A percentile compares a stretch with the other conserved stretches of the same genome.
Evolutionary conservation across 495 filamentous ascomycete genomes (phyloP).

Genomic region (Bryoglossum gracile): DNA sequence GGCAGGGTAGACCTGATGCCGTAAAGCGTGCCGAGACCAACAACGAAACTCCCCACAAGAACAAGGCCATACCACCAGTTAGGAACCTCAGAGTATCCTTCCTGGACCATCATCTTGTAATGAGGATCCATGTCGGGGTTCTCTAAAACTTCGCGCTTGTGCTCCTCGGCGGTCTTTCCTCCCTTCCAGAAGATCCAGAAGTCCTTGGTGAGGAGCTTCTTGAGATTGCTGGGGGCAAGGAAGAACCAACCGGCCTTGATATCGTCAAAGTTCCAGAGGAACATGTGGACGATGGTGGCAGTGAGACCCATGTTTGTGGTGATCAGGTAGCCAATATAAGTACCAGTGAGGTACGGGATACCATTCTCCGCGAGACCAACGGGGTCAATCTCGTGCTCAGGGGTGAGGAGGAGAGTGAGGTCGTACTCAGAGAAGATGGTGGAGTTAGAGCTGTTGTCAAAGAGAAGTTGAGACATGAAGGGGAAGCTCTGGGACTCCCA

Average conservation of each 20-base stretch:
- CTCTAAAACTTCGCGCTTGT: slow-evolving; percentile 14
- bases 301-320: slow-evolving; percentile 38
- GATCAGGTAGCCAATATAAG: slow-evolving; percentile 36
- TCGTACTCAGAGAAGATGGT: slow-evolving; percentile 27
- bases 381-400: slow-evolving; percentile 31
- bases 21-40: slow-evolving; percentile 41
- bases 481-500: slow-evolving; percentile 44
- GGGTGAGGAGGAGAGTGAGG: slow-evolving; percentile 29
- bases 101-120: slow-evolving; percentile 35
- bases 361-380: slow-evolving; percentile 30
- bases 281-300: slow-evolving; percentile 33
- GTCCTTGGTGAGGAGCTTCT: slow-evolving; percentile 11
- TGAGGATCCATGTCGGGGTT: slow-evolving; percentile 35
- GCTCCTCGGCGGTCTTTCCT: slow-evolving; percentile 15
- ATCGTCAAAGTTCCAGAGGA: slow-evolving; percentile 20
- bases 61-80: slow-evolving; percentile 47
- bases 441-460: slow-evolving; percentile 34
- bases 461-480: slow-evolving; percentile 40
- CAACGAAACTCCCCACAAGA: slow-evolving; percentile 39
- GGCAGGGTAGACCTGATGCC: slow-evolving; percentile 44
- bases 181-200: slow-evolving; percentile 30
- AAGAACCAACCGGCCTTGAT: slow-evolving; percentile 18
- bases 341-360: slow-evolving; percentile 36
- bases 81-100: slow-evolving; percentile 44
- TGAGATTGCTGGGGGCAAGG: slow-evolving; percentile 17